These are phyloP conservation scores for Moesziomyces sp. DNA, from an alignment of 1,284 basidiomycete species.

Conservation along the genomic window DNA sequence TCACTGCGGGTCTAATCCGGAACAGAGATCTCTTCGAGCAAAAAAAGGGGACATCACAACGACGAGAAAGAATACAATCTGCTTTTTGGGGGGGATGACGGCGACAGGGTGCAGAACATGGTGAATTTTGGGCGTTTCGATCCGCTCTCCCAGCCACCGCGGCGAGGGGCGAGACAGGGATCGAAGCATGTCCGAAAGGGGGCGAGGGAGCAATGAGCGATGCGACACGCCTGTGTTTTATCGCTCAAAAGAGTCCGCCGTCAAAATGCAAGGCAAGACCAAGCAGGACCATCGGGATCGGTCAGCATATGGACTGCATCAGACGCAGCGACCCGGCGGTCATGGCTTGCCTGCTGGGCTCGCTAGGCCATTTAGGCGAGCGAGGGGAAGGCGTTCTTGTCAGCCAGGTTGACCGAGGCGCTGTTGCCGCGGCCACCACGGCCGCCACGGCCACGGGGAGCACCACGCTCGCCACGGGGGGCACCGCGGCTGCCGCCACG, in stretches of 20 bases:
- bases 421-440: slow-evolving; percentile 72
- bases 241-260: neutral
- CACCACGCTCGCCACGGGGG: slow-evolving; percentile 50
- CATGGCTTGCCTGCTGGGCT: slow-evolving; percentile 14
- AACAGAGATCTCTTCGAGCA: slow-evolving; percentile 39
- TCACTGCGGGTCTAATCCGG: slow-evolving; percentile 10
- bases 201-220: neutral
- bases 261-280: slow-evolving; percentile 2
- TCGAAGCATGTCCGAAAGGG: slow-evolving; percentile 1
- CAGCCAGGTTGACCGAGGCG: slow-evolving; percentile 72
- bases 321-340: slow-evolving; percentile 9
- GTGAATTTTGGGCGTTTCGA: slow-evolving; percentile 9
- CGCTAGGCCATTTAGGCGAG: slow-evolving; percentile 52
- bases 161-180: slow-evolving; percentile 4
- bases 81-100: slow-evolving; percentile 32
- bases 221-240: neutral
- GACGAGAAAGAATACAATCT: slow-evolving; percentile 43
- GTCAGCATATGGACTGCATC: slow-evolving; percentile 8
- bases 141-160: slow-evolving; percentile 10
- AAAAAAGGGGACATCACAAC: slow-evolving; percentile 26
- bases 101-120: slow-evolving; percentile 25
- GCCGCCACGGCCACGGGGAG: slow-evolving; percentile 69
- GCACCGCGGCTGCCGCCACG: slow-evolving; percentile 48
- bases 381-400: slow-evolving; percentile 66
- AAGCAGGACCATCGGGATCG: neutral